Evolutionary conservation across 148 eudicot species (phyloP), one percentile per base, ranked within the genome.

Genomic region (Camellia japonica): DNA sequence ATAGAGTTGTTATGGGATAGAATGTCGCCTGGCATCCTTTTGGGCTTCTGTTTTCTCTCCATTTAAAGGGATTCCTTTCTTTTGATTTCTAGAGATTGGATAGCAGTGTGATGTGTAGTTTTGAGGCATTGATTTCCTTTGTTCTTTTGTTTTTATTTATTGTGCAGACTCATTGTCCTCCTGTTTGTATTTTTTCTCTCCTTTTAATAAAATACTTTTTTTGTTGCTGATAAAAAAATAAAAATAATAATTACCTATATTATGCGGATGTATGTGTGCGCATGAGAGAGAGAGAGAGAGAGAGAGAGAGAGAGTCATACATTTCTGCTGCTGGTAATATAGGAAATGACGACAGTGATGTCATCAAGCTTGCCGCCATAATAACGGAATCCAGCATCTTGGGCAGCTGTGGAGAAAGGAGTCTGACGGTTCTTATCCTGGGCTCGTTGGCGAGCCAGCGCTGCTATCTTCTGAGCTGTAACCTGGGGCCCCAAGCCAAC

Each of bases 291-390:
- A 77, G 56, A 64, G 76, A 67, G 75, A 51, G 85, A n/a, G n/a
- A n/a, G n/a, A n/a, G n/a, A 75, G 62, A 77, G 80, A 70, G 78
- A 58, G 67, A 23, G 63, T 9, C 44, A 65, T 84, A 86, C 90
- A 56, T 79, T 81, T 61, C 80, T 68, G 47, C 83, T 70, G 72
- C 79, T 83, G 69, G 90, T 83, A 60, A 91, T 90, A 54, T 85
- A 89, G 38, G 94, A 89, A 62, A 91, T 92, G 42, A 91, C 91
- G 54, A 91, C 94, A 38, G 94, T 91, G 83, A 88, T 89, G 81
- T 91, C 94, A 65, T 91, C 94, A 56, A 89, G 92, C 83, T 91
- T 91, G 75, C 94, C 94, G 77, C 94, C 94, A 78, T 85, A 84
- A 67, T 88, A 91, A 3, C 85, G 91, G 59, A 86, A 85, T 51